phyloP scores from a whole-genome alignment of 129 eudicot species.

The Flaveria robusta region DNA sequence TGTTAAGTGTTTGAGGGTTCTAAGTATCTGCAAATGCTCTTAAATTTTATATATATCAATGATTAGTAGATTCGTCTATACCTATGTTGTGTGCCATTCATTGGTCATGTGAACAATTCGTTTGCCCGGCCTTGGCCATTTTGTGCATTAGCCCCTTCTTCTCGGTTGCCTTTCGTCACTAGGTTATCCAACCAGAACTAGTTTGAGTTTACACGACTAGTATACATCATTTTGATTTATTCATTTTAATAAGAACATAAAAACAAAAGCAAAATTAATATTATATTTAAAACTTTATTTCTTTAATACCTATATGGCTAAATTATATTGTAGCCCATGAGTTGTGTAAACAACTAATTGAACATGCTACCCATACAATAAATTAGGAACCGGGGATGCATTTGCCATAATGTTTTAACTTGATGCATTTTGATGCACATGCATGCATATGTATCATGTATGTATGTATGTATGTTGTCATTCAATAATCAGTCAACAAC shows the following conservation, averaged over 20 bases:
- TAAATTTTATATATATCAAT: no score
- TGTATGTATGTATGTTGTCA: not conserved
- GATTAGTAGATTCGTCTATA: no score
- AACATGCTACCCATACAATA: not conserved
- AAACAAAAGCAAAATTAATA: not conserved
- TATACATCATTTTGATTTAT: not conserved
- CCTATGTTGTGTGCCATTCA: no score
- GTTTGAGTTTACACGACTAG: no score
- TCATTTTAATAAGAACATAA: not conserved
- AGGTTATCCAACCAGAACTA: no score
- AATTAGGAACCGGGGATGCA: not conserved
- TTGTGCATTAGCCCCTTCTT: no score
- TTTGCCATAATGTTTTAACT: not conserved
- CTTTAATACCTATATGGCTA: not conserved
- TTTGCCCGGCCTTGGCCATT: no score
- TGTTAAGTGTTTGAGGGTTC: no score
- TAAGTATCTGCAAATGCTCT: no score
- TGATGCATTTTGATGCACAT: not conserved
- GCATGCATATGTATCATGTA: not conserved
- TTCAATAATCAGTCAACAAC: slow-evolving; percentile 19
- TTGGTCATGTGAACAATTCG: no score
- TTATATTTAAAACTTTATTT: not conserved
- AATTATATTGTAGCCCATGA: not conserved
- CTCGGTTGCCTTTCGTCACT: no score
- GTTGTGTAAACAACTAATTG: not conserved